Percentiles rank a stretch among this genome's conserved stretches.
phyloP scores from a whole-genome alignment of 2,329 filamentous ascomycete genomes.

The Boeremia exigua region DNA sequence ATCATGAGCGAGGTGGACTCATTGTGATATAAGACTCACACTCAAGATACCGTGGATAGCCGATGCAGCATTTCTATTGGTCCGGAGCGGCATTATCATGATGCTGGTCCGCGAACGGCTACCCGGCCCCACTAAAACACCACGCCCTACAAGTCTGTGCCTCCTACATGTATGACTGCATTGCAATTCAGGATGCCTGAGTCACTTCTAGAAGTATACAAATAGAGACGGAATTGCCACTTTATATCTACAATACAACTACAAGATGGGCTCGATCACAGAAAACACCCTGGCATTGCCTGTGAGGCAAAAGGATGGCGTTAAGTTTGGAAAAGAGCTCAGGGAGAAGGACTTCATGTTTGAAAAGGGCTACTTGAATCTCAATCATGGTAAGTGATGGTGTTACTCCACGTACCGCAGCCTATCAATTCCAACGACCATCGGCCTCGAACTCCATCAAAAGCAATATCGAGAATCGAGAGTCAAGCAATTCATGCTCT shows the following conservation, averaged over 20 bases:
- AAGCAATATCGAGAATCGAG: too few species aligned
- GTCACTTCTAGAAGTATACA: neutral
- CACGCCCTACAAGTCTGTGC: conserved; percentile 11
- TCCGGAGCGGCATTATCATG: neutral
- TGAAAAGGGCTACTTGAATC: conserved; percentile 69
- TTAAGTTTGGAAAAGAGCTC: conserved; percentile 60
- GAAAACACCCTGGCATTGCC: conserved; percentile 10
- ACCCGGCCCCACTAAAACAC: conserved; percentile 3
- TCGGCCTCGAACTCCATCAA: too few species aligned
- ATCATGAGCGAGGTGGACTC: neutral
- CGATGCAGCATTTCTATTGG: conserved; percentile 1
- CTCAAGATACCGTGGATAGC: neutral
- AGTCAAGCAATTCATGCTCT: too few species aligned
- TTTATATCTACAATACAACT: neutral
- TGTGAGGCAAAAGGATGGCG: conserved; percentile 26
- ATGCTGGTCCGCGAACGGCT: too few species aligned
- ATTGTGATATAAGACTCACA: neutral
- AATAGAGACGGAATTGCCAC: conserved; percentile 1
- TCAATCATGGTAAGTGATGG: conserved; percentile 73
- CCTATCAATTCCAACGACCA: too few species aligned
- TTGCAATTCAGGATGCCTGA: neutral
- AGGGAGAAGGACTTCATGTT: conserved; percentile 71
- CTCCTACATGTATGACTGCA: conserved; percentile 13
- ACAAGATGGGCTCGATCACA: neutral
- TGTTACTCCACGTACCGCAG: too few species aligned